These are phyloP conservation scores for Schizonepeta tenuifolia DNA, from an alignment of 257 asterid species.

Conservation along the genomic window DNA sequence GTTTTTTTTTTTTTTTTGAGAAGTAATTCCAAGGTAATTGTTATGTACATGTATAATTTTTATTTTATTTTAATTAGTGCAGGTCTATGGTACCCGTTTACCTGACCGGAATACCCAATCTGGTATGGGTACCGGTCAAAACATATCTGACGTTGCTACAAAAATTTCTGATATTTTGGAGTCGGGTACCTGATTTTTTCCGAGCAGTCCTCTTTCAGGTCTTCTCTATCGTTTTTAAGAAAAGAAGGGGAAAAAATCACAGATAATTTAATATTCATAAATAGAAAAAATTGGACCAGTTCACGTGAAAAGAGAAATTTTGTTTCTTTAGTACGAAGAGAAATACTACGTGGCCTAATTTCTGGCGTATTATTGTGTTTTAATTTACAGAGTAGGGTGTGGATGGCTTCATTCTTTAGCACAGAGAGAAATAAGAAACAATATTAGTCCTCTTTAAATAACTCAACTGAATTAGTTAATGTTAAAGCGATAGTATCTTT, in stretches of 20 bases:
- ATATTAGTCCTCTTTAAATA: too few species aligned
- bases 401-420: neutral
- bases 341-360: neutral
- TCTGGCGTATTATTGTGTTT: neutral
- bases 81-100: too few species aligned
- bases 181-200: too few species aligned
- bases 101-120: too few species aligned
- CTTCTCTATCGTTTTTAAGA: neutral
- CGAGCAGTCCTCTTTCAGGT: neutral
- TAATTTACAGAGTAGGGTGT: neutral
- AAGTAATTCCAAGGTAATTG: too few species aligned
- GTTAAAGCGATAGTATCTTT: neutral
- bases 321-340: neutral
- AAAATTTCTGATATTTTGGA: too few species aligned
- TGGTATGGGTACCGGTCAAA: too few species aligned
- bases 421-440: neutral
- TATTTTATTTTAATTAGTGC: too few species aligned
- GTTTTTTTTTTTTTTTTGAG: too few species aligned
- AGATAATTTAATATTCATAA: neutral
- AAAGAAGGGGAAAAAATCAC: neutral
- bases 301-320: conserved; percentile 11
- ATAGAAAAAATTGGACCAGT: neutral
- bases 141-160: too few species aligned
- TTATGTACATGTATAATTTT: too few species aligned
- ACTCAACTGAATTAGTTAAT: neutral